phyloP scores from a whole-genome alignment of 2,329 filamentous ascomycete genomes.

The Sporothrix variecibatus region DNA sequence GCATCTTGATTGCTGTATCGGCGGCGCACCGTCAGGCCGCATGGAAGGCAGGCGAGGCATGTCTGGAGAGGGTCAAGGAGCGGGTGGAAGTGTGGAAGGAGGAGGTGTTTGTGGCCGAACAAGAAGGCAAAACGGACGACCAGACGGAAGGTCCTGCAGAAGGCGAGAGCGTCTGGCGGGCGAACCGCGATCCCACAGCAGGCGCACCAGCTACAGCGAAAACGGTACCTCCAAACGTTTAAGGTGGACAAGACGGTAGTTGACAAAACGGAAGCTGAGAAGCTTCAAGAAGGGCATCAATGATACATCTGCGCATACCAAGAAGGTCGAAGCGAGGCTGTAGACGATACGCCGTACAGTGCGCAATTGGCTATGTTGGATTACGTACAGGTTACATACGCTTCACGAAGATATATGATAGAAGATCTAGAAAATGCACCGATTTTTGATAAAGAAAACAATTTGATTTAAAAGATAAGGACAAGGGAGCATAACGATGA shows the following conservation, averaged over 20 bases:
- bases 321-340: neutral
- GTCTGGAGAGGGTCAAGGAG: constrained; percentile 81
- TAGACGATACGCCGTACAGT: neutral
- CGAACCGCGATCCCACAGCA: constrained; percentile 22
- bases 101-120: constrained; percentile 70
- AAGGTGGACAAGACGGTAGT: neutral
- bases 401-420: neutral
- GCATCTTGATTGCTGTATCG: constrained; percentile 85
- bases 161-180: constrained; percentile 26
- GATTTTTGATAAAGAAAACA: neutral
- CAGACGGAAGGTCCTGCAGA: constrained; percentile 42
- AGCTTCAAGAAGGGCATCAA: neutral
- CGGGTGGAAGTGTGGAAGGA: constrained; percentile 94
- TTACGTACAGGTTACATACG: neutral
- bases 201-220: neutral
- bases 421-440: neutral
- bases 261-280: neutral
- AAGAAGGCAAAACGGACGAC: neutral
- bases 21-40: constrained; percentile 80
- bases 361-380: neutral
- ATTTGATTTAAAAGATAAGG: neutral
- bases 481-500: neutral
- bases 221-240: neutral
- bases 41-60: constrained; percentile 87
- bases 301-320: neutral